Evolutionary conservation across 495 filamentous ascomycete genomes (phyloP), one percentile per base, ranked within the genome.

Genomic region (Chaetomium fimeti): DNA sequence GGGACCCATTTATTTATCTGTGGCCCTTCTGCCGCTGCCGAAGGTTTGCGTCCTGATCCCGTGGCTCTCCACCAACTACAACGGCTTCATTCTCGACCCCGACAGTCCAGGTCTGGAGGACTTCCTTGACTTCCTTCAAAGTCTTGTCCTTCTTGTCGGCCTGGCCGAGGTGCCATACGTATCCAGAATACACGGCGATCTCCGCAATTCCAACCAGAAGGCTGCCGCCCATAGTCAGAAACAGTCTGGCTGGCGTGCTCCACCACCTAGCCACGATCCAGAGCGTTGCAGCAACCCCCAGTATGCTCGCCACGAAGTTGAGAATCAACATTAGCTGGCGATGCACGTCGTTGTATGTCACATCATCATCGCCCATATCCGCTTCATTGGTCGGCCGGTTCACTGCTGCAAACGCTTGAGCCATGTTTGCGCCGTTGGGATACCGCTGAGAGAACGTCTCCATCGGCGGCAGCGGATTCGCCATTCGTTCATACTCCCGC

Each of bases 111-210:
- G 83, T 87, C 66, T 86, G 81, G 22, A 88, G 74, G 22, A 91
- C 79, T 60, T 88, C 80, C 74, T 93, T 95, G 61, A 83, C 75
- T 77, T 96, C 92, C 61, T 80, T 84, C 57, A 85, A 72, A 47
- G 77, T 82, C 74, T 80, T 85, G 67, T 91, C 88, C 61, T 80
- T 83, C 48, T 76, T 80, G 68, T 89, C 88, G 1, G 91, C 91
- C 71, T 90, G 81, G 29, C 86, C 83, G 29, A 96, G 77, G 71
- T 92, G 87, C 77, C 87, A 82, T 48, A 96, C 75, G 77, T 96
- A 98, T 8, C 91, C 91, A 13, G 84, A 86, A 75, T 98, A 97
- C 43, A 98, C 85, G 25, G 88, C 87, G 12, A 94, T 88, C 75
- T 98, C 94, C 5, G 92, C 93, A 52, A 95, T 79, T 4, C 88